Evolutionary conservation across 805 yeast genomes (phyloP), one percentile per base, ranked within the genome.

Genomic region (Yarrowia sp.): DNA sequence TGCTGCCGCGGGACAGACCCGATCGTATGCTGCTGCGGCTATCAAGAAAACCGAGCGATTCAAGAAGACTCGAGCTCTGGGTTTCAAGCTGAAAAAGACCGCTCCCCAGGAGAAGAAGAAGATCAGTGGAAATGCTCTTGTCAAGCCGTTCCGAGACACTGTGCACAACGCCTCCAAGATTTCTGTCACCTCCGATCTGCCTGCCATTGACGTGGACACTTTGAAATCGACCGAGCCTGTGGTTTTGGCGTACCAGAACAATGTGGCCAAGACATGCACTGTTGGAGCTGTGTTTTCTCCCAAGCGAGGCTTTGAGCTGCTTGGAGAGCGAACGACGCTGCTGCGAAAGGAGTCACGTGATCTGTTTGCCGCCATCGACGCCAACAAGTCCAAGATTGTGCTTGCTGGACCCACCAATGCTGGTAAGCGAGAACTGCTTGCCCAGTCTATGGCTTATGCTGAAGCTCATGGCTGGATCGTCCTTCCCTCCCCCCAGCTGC

Each of bases 21-120:
- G 60, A 51, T 44, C 45, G 36, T 51, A 51, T n/a, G 60, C 60
- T 35, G 58, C 44, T 13, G 45, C 44, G 17, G 7, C 60, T 44
- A 28, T 51, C 45, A 39, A 38, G 36, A 51, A 51, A n/a, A 39
- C 14, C 7, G 60, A 51, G 14, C 28, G 32, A 8, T 41, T 41
- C 61, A 14, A 31, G 39, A 39, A 41, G 8, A 55, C 61, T 13
- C 47, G 47, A 11, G 15, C 47, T 1, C 38, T 55, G 61, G 64
- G 51, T 15, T 58, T 58, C 64, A 58, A 58, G 64, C 51, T 43
- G 14, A 58, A 58, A 22, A 58, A 58, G 51, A 22, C 64, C n/a
- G 64, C 50, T 18, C 51, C 64, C 3, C 7, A 13, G 14, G 51
- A 43, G 8, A 58, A 58, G 43, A 58, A 43, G n/a, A 32, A 36